Evolutionary conservation across 768 basidiomycete genomes (phyloP), one percentile per base, ranked within the genome.

Genomic region (Tremella yokohamensis): DNA sequence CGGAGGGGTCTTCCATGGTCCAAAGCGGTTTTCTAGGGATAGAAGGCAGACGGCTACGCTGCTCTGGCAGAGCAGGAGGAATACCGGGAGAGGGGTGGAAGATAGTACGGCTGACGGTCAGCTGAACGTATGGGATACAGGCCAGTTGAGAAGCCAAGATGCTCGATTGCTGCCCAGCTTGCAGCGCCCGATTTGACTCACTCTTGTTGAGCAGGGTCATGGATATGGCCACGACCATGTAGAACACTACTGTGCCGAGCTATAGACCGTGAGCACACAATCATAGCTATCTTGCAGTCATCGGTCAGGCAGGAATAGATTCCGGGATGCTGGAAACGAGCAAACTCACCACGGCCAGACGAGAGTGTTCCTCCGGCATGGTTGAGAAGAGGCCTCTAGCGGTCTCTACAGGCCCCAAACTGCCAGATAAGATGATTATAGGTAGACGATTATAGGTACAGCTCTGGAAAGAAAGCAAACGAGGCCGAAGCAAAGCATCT

Each of bases 181-280:
- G 16, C 13, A 29, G 29, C 6, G 20, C 12, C 16, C 2, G 53
- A 1, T 44, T 42, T 1, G n/a, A 9, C 63, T 25, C 40, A 68
- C 69, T 58, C 49, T 70, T 70, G 49, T 70, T 70, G 8, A 70
- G 37, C 16, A 70, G 56, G 4, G 69, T 70, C 69, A 70, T 70
- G 38, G 60, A 62, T 52, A 70, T 70, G 11, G 69, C 69, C 37
- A 58, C 60, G 7, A 68, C 57, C 69, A 70, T 70, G 58, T 70
- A 70, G 49, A 70, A 70, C 0, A 59, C 57, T 8, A 70, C 61
- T 2, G 69, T 70, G 24, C 57, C 65, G 45, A 67, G 49, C 68
- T 70, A 52, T 9, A 49, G 20, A 13, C 37, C 18, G n/a, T 22
- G 2, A 54, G 13, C 40, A 48, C 19, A 29, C 18, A 25, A 12